Evolutionary conservation across 352 stramenopile genomes (phyloP).

Genomic region (Sclerospora graminicola): DNA sequence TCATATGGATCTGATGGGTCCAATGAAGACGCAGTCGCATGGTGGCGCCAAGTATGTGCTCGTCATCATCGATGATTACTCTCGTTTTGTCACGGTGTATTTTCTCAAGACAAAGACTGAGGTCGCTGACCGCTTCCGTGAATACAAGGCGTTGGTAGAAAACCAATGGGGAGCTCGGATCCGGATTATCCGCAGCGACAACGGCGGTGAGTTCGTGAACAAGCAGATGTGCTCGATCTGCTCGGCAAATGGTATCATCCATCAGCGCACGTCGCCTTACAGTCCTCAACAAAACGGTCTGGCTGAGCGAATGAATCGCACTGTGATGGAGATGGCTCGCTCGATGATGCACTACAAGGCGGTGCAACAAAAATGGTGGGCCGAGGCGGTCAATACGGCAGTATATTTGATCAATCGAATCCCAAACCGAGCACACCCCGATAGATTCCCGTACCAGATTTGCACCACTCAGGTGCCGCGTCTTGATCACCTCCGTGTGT

Average conservation of each 20-base stretch:
- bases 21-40: too few relatives aligned
- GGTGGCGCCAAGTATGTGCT: too few relatives aligned
- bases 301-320: not conserved
- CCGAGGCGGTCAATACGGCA: too few relatives aligned
- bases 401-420: too few relatives aligned
- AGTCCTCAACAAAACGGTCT: not conserved
- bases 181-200: not conserved
- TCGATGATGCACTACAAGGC: too few relatives aligned
- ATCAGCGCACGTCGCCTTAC: not conserved
- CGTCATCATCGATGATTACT: not conserved
- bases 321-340: too few relatives aligned
- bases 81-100: not conserved
- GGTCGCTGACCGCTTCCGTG: not conserved
- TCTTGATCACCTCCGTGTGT: conserved; percentile 16
- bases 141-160: not conserved
- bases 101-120: not conserved
- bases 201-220: not conserved
- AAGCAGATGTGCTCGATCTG: not conserved
- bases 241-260: not conserved
- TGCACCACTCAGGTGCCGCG: conserved; percentile 2
- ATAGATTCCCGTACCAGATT: conserved; percentile 12
- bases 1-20: too few relatives aligned
- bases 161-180: not conserved
- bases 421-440: too few relatives aligned
- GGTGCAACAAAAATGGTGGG: too few relatives aligned